These are phyloP conservation scores for Zopfia rhizophila DNA, from an alignment of 2,329 filamentous ascomycete genomes.

Conservation along the genomic window DNA sequence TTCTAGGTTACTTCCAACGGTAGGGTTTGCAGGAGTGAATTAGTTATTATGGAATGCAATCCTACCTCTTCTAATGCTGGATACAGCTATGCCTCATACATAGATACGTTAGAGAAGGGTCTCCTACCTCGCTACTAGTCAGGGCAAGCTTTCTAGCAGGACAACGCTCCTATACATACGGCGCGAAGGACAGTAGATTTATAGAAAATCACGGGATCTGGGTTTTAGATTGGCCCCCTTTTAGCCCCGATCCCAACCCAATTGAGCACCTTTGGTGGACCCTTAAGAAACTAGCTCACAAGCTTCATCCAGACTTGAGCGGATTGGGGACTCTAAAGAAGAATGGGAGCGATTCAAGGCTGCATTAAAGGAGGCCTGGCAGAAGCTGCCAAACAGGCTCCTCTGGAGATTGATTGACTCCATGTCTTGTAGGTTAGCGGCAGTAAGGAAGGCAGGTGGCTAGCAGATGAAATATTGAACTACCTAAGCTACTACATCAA, in stretches of 20 bases:
- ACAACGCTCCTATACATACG: conserved; percentile 28
- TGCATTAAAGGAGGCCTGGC: conserved; percentile 6
- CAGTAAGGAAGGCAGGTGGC: not conserved
- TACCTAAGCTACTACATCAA: too few species aligned
- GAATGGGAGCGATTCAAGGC: conserved; percentile 1
- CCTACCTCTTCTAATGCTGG: not conserved
- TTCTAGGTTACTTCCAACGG: conserved; percentile 13
- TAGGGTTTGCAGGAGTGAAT: conserved; percentile 3
- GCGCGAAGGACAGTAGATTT: conserved; percentile 12
- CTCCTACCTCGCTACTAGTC: not conserved
- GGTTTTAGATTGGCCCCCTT: conserved; percentile 25
- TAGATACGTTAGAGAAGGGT: conserved; percentile 12
- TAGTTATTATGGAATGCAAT: conserved; percentile 23
- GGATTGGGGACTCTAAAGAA: conserved; percentile 1
- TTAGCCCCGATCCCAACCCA: conserved; percentile 31
- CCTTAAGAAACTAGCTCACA: conserved; percentile 25
- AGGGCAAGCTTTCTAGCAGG: conserved; percentile 23
- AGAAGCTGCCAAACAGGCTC: conserved; percentile 1
- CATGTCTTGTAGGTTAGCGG: not conserved
- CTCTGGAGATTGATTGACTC: not conserved
- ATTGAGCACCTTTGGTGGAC: conserved; percentile 32
- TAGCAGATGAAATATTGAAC: too few species aligned
- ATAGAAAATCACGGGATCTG: conserved; percentile 23
- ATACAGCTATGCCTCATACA: conserved; percentile 20
- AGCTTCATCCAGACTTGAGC: conserved; percentile 21